A percentile compares a stretch with the other conserved stretches of the same genome.
phyloP scores from a whole-genome alignment of 2,329 filamentous ascomycete genomes.

The Leptographium wingfieldii region DNA sequence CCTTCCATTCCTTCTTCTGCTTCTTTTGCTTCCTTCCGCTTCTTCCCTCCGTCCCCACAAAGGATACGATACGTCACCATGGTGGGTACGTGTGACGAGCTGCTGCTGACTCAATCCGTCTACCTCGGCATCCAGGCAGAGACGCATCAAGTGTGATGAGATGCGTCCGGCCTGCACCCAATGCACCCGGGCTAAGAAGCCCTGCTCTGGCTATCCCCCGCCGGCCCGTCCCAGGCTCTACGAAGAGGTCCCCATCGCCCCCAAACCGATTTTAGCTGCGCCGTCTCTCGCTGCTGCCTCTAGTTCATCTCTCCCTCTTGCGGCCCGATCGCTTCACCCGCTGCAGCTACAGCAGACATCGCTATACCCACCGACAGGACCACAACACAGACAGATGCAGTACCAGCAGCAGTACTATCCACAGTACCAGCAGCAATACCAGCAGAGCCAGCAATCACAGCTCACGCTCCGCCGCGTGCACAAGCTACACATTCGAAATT shows the following conservation, averaged over 20 bases:
- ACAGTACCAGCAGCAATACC: too few species aligned
- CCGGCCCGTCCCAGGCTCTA: slow-evolving; percentile 30
- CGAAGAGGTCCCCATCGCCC: slow-evolving; percentile 36
- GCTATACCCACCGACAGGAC: neutral
- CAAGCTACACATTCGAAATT: too few species aligned
- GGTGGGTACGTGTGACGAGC: neutral
- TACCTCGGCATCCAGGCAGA: slow-evolving; percentile 26
- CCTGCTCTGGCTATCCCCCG: slow-evolving; percentile 50
- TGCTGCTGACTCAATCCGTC: slow-evolving; percentile 10
- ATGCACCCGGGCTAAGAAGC: slow-evolving; percentile 45
- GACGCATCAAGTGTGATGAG: slow-evolving; percentile 57
- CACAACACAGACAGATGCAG: too few species aligned
- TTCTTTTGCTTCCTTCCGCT: too few species aligned
- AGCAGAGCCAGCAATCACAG: too few species aligned
- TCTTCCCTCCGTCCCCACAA: too few species aligned
- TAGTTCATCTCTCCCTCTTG: slow-evolving; percentile 11
- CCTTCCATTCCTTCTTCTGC: too few species aligned
- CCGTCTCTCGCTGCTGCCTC: too few species aligned
- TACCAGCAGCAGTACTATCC: too few species aligned
- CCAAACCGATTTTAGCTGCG: slow-evolving; percentile 21
- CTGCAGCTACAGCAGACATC: neutral
- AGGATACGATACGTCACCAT: too few species aligned
- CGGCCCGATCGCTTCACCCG: slow-evolving; percentile 1
- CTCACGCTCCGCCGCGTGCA: too few species aligned
- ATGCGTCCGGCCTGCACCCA: slow-evolving; percentile 45